phyloP scores from a whole-genome alignment of 1,284 basidiomycete species.

The Fomitopsis schrenkii region DNA sequence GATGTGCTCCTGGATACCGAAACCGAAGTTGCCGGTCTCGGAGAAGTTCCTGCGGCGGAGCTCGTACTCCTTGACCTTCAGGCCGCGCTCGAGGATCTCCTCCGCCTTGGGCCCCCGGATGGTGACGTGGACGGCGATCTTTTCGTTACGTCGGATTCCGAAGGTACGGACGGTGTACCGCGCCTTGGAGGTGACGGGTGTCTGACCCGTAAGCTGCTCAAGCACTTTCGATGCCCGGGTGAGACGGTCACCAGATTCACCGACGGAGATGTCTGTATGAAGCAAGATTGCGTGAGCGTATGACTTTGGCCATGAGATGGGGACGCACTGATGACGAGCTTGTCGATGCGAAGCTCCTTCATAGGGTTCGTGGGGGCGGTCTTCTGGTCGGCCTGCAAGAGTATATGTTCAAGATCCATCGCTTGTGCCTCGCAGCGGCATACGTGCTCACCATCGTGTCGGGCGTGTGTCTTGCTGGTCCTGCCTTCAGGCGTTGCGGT shows the following conservation, averaged over 20 bases:
- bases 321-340: constrained; percentile 95
- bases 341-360: constrained; percentile 97
- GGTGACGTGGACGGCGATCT: constrained; percentile 99
- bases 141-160: constrained; percentile 99
- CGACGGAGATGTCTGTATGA: constrained; percentile 92
- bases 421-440: not conserved
- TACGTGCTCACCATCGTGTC: constrained; percentile 19
- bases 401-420: constrained; percentile 7
- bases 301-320: not conserved
- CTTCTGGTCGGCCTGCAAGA: constrained; percentile 78
- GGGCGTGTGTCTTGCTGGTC: constrained; percentile 18
- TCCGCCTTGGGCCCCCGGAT: constrained; percentile 99
- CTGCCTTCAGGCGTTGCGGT: constrained; percentile 15
- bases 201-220: constrained; percentile 99
- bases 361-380: constrained; percentile 88
- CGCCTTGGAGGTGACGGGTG: constrained; percentile 98
- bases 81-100: constrained; percentile 98
- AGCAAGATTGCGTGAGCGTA: not conserved
- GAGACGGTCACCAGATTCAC: constrained; percentile 98
- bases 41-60: constrained; percentile 92
- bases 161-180: constrained; percentile 99
- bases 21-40: constrained; percentile 97
- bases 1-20: constrained; percentile 98
- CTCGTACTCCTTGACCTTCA: constrained; percentile 99
- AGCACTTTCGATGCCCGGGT: constrained; percentile 99